Conservation (phyloP, 345 rosid species). For the Odontarrhena argentea region DNA sequence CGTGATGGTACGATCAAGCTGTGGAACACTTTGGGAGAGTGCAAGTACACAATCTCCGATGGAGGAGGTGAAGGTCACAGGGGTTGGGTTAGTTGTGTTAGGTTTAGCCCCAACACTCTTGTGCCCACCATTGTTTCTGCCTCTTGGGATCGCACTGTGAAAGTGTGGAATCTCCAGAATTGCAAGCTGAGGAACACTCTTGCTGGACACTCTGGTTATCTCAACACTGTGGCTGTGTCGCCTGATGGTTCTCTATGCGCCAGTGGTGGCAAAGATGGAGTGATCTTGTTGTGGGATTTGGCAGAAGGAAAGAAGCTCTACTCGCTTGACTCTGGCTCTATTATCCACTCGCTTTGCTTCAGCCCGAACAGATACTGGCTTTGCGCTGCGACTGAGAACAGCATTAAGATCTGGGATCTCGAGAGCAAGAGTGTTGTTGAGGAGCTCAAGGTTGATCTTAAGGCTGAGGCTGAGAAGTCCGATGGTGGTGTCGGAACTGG, state of each 20-base stretch:
- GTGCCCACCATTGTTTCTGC: slow-evolving; percentile 91
- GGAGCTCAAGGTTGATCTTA: slow-evolving; percentile 86
- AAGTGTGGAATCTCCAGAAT: slow-evolving; percentile 84
- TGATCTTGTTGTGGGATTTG: slow-evolving; percentile 75
- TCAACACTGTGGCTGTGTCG: slow-evolving; percentile 76
- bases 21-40: slow-evolving; percentile 96
- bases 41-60: slow-evolving; percentile 96
- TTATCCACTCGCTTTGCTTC: slow-evolving; percentile 76
- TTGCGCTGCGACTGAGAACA: slow-evolving; percentile 80
- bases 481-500: slow-evolving; percentile 54
- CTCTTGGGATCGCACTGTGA: slow-evolving; percentile 76
- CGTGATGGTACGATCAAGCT: slow-evolving; percentile 89
- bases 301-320: slow-evolving; percentile 79
- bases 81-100: slow-evolving; percentile 94
- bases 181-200: slow-evolving; percentile 70
- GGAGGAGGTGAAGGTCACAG: slow-evolving; percentile 61
- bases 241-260: slow-evolving; percentile 83
- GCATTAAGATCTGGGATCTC: slow-evolving; percentile 91
- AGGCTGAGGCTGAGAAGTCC: slow-evolving; percentile 77
- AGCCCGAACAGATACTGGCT: slow-evolving; percentile 94
- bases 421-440: slow-evolving; percentile 90
- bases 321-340: slow-evolving; percentile 67
- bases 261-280: slow-evolving; percentile 80
- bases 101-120: slow-evolving; percentile 78
- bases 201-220: slow-evolving; percentile 65